Evolutionary conservation across 768 basidiomycete genomes (phyloP), one percentile per base, ranked within the genome.

Genomic region (Mycena maculata): DNA sequence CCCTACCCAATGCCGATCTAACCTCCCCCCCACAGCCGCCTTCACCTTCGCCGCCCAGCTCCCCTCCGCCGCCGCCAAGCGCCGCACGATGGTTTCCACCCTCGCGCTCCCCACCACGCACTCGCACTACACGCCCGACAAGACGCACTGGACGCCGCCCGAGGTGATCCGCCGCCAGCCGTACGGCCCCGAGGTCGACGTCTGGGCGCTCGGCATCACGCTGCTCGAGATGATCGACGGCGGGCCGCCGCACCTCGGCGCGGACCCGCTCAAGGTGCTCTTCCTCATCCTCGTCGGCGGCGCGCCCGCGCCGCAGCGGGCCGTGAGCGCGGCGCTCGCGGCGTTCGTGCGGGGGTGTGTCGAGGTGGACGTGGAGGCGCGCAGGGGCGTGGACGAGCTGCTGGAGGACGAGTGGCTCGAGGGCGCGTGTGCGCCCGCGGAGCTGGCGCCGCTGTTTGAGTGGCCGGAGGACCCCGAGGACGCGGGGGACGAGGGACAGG

Each of bases 211-310:
- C 22, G 90, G 90, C 16, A 91, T 92, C 80, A 90, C 91, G 87
- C 87, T 90, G 4, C 89, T 92, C 65, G 89, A 92, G 81, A 92
- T 92, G 90, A 87, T 92, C 71, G 91, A 92, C 73, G 89, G 88
- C 67, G 90, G 90, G 74, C 90, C 90, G 20, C 90, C 91, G 1
- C 91, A 92, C 75, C 76, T 89, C 12, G 48, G 28, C 41, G 89
- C 91, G 73, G 90, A 91, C 70, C 90, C 90, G 2, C 82, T 92
- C 45, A 86, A 90, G 77, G 90, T 90, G 25, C 78, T 92, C 48
- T 92, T 91, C 78, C 77, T 92, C 56, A 92, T 92, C 70, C 92
- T 91, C 27, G 93, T 92, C 28, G 92, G 92, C 73, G 92, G 92
- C 4, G 91, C 92, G 27, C 92, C 92, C 33, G 91, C 90, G 49